Conservation (phyloP, 2,329 filamentous ascomycete genomes). For the Zelopaecilomyces penicillatus region DNA sequence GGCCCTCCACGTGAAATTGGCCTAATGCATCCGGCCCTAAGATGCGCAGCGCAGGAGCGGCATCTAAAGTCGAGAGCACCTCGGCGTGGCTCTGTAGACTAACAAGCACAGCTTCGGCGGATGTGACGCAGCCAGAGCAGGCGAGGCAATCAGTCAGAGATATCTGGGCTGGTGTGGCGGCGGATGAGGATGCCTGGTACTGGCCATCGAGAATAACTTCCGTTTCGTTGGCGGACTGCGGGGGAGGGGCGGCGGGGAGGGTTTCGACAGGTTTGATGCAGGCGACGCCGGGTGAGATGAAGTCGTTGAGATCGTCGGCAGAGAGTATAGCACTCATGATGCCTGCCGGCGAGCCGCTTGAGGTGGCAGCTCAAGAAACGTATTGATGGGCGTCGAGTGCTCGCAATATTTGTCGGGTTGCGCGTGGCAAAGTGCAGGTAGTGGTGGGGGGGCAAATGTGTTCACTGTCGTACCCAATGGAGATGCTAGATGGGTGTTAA, state of each 20-base stretch:
- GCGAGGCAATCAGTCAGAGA: constrained; percentile 95
- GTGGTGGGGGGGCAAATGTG: neutral
- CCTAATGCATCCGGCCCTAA: constrained; percentile 24
- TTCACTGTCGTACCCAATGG: too few relatives aligned
- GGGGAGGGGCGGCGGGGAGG: constrained; percentile 52
- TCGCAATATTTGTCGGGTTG: too few relatives aligned
- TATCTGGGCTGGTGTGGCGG: constrained; percentile 73
- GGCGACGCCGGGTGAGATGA: constrained; percentile 93
- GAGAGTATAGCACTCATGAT: constrained; percentile 96
- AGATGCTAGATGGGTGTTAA: too few relatives aligned
- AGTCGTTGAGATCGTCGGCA: constrained; percentile 95
- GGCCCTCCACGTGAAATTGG: constrained; percentile 36
- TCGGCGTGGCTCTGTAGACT: constrained; percentile 90
- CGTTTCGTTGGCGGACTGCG: constrained; percentile 43
- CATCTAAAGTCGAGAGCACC: constrained; percentile 74
- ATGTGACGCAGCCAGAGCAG: constrained; percentile 95
- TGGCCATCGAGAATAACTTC: constrained; percentile 94
- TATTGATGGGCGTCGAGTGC: too few relatives aligned
- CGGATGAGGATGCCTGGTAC: constrained; percentile 41
- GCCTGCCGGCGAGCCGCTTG: constrained; percentile 8
- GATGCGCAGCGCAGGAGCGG: constrained; percentile 43
- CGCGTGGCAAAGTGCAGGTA: too few relatives aligned
- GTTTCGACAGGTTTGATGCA: constrained; percentile 98
- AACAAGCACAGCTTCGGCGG: constrained; percentile 93
- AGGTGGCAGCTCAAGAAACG: neutral